Evolutionary conservation across 2,329 filamentous ascomycete genomes (phyloP), one percentile per base, ranked within the genome.

Genomic region (Diplodia seriata): DNA sequence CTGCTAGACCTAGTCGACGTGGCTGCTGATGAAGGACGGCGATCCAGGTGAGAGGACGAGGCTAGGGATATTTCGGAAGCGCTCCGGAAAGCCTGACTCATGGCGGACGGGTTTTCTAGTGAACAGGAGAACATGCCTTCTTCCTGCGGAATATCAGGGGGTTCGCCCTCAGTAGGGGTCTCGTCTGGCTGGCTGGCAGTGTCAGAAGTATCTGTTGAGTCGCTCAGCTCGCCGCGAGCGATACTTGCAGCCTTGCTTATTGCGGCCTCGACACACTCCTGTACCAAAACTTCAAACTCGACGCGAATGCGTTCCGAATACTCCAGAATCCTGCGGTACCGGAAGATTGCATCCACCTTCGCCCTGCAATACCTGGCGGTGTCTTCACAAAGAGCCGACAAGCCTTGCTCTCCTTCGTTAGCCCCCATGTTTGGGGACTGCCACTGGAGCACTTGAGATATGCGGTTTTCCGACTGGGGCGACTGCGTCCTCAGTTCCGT

Each of bases 221-320:
- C 93, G 71, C 91, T 94, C 18, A 96, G 81, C 64, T 94, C 89
- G 12, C 94, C 94, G 53, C 92, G 89, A 55, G 93, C 93, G 72
- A 97, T 94, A 61, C 90, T 90, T 67, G 92, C 91, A 65, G 95
- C 94, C 79, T 98, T 97, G 71, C 87, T 88, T 80, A 98, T 86
- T 9, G 95, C 95, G 70, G 93, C 93, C 69, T 96, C 90, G 64
- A 99, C 97, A 76, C 95, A 99, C 73, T 97, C 93, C 75, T 98
- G 93, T 2, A 99, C 94, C 68, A 97, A 85, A 31, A 96, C 87
- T 33, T 94, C 91, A 74, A 97, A 97, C 75, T 99, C 95, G 56
- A 97, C 87, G 4, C 96, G 91, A 71, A 99, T 97, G 38, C 96
- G 90, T 80, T 99, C 95, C 0, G 94, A 90, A 76, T 99, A 99